phyloP scores from a whole-genome alignment of 176 grass and related monocot genomes.

The Carex cristatella region DNA sequence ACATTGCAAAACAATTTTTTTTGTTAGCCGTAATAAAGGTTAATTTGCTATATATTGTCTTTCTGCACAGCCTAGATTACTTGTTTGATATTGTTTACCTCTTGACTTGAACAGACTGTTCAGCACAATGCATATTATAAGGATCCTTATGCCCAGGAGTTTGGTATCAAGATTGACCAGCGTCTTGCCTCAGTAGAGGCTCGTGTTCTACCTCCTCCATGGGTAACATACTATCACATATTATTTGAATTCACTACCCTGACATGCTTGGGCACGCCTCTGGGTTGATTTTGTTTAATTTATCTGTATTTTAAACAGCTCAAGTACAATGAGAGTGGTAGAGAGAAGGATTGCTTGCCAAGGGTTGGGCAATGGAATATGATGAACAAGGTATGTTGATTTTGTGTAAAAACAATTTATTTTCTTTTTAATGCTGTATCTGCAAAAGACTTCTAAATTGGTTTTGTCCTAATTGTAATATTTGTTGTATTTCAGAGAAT shows the following conservation, averaged over 20 bases:
- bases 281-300: constrained; percentile 5
- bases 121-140: constrained; percentile 86
- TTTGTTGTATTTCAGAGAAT: constrained; percentile 59
- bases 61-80: neutral
- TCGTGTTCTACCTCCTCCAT: constrained; percentile 79
- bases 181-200: constrained; percentile 79
- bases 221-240: constrained; percentile 38
- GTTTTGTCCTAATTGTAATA: neutral
- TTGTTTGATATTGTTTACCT: constrained; percentile 1
- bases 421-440: neutral
- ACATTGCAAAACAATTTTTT: neutral
- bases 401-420: neutral
- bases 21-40: neutral
- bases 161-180: constrained; percentile 88
- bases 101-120: constrained; percentile 58
- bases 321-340: constrained; percentile 88
- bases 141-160: constrained; percentile 90
- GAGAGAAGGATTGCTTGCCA: constrained; percentile 83
- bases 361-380: constrained; percentile 96
- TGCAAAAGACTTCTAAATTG: neutral
- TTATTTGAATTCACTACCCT: constrained; percentile 4
- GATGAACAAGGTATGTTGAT: constrained; percentile 84
- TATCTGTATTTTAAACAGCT: constrained; percentile 40
- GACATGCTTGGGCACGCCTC: constrained; percentile 3
- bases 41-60: constrained; percentile 11